Percentiles rank a stretch among this genome's conserved stretches.
phyloP scores from a whole-genome alignment of 192 early-diverging fungal species.

The Entophlyctis luteolus region DNA sequence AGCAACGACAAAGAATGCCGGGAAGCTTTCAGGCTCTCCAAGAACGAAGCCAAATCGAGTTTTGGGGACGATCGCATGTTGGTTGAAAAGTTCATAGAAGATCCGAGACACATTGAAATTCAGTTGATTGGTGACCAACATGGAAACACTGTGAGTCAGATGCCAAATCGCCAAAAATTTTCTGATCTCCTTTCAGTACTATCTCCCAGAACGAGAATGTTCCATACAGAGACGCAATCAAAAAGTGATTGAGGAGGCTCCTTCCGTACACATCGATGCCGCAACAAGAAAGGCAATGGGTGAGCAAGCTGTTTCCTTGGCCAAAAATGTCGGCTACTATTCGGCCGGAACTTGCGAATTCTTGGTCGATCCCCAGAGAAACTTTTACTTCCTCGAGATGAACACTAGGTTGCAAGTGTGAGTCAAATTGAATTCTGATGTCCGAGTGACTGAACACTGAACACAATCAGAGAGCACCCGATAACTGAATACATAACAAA shows the following conservation, averaged over 20 bases:
- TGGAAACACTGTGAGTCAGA: slow-evolving; percentile 92
- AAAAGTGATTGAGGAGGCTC: slow-evolving; percentile 97
- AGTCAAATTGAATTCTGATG: neutral
- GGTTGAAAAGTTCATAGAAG: slow-evolving; percentile 88
- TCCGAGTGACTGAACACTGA: no score
- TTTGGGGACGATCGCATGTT: slow-evolving; percentile 88
- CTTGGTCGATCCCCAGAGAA: slow-evolving; percentile 74
- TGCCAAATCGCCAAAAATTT: slow-evolving; percentile 44
- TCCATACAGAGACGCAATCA: slow-evolving; percentile 98
- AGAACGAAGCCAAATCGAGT: slow-evolving; percentile 72
- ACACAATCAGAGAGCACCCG: slow-evolving; percentile 85
- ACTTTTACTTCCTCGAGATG: slow-evolving; percentile 95
- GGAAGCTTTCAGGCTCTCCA: slow-evolving; percentile 76
- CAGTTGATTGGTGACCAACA: slow-evolving; percentile 95
- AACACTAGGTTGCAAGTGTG: slow-evolving; percentile 94
- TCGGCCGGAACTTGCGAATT: slow-evolving; percentile 97
- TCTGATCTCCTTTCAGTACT: slow-evolving; percentile 61
- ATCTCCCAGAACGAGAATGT: slow-evolving; percentile 93
- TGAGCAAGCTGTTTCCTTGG: slow-evolving; percentile 59
- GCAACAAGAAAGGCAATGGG: slow-evolving; percentile 46
- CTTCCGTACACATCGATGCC: slow-evolving; percentile 54
- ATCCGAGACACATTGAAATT: slow-evolving; percentile 94
- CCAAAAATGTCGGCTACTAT: slow-evolving; percentile 73
- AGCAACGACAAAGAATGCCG: slow-evolving; percentile 76
- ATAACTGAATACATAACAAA: slow-evolving; percentile 95